Percentiles rank a stretch among this genome's conserved stretches.
These are phyloP conservation scores for Aspergillus sp. DNA, from an alignment of 2,329 filamentous ascomycete species.

Conservation along the genomic window DNA sequence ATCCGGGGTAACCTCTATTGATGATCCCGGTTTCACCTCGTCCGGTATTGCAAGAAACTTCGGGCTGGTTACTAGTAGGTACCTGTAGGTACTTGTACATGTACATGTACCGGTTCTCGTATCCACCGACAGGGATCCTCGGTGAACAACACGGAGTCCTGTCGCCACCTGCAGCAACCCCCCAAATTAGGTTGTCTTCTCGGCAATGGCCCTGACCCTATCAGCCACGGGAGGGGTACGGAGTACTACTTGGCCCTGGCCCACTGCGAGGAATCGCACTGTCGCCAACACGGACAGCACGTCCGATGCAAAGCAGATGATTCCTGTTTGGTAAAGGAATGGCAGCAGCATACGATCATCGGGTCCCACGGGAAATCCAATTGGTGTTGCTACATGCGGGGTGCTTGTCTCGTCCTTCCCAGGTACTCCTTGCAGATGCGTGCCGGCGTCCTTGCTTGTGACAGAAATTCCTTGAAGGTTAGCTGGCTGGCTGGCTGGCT, in stretches of 20 bases:
- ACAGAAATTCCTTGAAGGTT: not conserved
- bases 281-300: not conserved
- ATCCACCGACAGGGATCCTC: too few species aligned
- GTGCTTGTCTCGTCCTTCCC: not conserved
- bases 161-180: not conserved
- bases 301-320: not conserved
- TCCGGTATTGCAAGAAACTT: too few species aligned
- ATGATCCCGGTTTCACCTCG: too few species aligned
- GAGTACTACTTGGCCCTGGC: not conserved
- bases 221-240: not conserved
- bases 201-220: not conserved
- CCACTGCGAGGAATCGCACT: too few species aligned
- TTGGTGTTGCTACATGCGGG: not conserved
- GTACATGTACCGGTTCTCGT: too few species aligned
- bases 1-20: not conserved
- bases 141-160: too few species aligned
- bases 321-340: not conserved
- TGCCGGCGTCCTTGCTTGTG: not conserved
- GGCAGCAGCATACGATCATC: not conserved
- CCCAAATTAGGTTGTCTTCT: not conserved
- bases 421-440: not conserved
- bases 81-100: too few species aligned
- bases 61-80: too few species aligned
- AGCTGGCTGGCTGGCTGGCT: not conserved
- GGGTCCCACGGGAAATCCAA: not conserved